Evolutionary conservation across 1,284 basidiomycete genomes (phyloP), one percentile per base, ranked within the genome.

Genomic region (Sanghuangporus weigelae): DNA sequence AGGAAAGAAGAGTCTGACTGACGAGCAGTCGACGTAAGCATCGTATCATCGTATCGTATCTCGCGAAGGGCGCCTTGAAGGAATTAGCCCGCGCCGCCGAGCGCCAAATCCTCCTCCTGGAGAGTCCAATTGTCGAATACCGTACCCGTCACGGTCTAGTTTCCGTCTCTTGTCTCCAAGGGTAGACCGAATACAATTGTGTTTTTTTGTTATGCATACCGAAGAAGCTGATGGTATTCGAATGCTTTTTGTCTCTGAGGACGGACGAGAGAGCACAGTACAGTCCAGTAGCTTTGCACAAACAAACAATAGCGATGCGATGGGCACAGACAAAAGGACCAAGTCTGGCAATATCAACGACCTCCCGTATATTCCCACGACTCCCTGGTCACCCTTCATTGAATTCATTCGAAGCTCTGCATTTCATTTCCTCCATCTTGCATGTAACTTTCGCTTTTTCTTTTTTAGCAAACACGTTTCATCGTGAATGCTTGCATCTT

Each of bases 81-180:
- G 21, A 23, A 26, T 42, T 46, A 31, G 42, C 23, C 23, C 19
- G 42, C 38, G 38, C 14, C 39, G 50, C 59, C 51, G 51, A 61
- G 26, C 21, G 51, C 23, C 39, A 31, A 26, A 26, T 26, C 23
- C 23, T 26, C 23, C 23, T 26, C 2, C 23, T 26, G 23, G 59
- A 54, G 40, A 38, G 38, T 31, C 59, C 59, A 54, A 61, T 53
- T 54, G 50, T 61, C 59, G 59, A 39, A 26, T 36, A 19, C 26
- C 50, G 48, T 5, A 12, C 21, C 48, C 48, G 19, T 26, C 23
- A 26, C 23, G 23, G 23, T 2, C 23, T n/a, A n/a, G n/a, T n/a
- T n/a, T 26, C 48, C 16, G 59, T 40, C 26, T 61, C 55, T 61
- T 60, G 59, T 60, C 42, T 60, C 48, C 16, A 48, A 42, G 23